A percentile compares a stretch with the other conserved stretches of the same genome.
Conservation (phyloP, 2,329 filamentous ascomycete genomes). For the Paraconiothyrium sp. region DNA sequence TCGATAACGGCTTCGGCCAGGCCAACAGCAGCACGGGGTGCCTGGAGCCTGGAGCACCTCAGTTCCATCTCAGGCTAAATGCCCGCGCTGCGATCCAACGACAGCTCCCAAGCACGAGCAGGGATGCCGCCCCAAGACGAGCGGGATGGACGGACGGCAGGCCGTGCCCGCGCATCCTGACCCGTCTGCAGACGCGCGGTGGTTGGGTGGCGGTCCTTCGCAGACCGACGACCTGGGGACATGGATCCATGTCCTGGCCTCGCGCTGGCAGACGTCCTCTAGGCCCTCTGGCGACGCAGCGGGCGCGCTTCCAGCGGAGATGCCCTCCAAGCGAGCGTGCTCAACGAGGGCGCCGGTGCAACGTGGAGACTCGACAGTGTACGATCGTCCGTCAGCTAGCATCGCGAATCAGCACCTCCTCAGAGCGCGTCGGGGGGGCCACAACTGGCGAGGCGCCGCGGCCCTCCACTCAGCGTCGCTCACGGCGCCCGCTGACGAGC, state of each 20-base stretch:
- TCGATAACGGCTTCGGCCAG: constrained; percentile 44
- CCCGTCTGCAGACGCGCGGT: constrained; percentile 26
- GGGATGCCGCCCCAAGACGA: constrained; percentile 39
- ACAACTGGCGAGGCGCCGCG: constrained; percentile 28
- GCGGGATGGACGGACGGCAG: constrained; percentile 49
- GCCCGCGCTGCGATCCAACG: constrained; percentile 32
- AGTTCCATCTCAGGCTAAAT: constrained; percentile 50
- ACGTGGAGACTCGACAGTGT: constrained; percentile 51
- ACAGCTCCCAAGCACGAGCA: constrained; percentile 29
- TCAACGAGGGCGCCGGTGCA: constrained; percentile 38
- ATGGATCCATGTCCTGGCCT: neutral
- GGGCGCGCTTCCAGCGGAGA: constrained; percentile 13
- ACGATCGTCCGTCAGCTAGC: constrained; percentile 47
- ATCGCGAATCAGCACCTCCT: constrained; percentile 27
- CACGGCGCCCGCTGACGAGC: constrained; percentile 27
- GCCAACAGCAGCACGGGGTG: constrained; percentile 28
- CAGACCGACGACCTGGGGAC: constrained; percentile 27
- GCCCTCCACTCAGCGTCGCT: constrained; percentile 28
- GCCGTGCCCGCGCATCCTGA: constrained; percentile 37
- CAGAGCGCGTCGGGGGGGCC: constrained; percentile 28
- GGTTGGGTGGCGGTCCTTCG: constrained; percentile 35
- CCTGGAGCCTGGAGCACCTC: constrained; percentile 23
- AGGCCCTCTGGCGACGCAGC: neutral
- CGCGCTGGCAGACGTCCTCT: constrained; percentile 17
- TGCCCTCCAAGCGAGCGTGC: constrained; percentile 7